Evolutionary conservation across 2,329 filamentous ascomycete species (phyloP).

Genomic region (Chrysoporthe deuterocubensis): DNA sequence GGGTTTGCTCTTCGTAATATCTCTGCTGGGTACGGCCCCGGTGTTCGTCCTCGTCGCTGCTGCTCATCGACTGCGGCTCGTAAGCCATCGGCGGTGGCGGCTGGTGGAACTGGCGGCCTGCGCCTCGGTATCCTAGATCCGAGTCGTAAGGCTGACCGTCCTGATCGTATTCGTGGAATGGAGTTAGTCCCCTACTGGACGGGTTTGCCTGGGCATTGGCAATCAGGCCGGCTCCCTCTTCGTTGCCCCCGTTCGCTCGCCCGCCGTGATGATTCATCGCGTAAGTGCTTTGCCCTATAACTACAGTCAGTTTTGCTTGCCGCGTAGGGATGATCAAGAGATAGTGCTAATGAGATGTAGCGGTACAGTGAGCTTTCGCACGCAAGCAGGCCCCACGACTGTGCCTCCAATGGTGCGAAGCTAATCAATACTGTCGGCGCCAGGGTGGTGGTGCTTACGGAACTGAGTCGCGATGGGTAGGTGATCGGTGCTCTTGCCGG

Average conservation of each 20-base stretch:
- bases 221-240: conserved; percentile 39
- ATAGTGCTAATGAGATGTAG: not conserved
- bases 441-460: conserved; percentile 32
- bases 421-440: conserved; percentile 25
- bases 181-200: conserved; percentile 22
- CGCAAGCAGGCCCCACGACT: not conserved
- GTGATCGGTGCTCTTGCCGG: conserved; percentile 43
- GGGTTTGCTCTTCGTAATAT: not conserved
- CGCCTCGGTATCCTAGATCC: conserved; percentile 28
- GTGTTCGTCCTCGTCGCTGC: conserved; percentile 19
- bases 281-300: conserved; percentile 33
- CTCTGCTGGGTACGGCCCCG: conserved; percentile 10
- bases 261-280: conserved; percentile 28
- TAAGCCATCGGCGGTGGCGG: conserved; percentile 11
- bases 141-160: conserved; percentile 29
- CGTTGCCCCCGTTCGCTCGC: conserved; percentile 27
- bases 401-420: conserved; percentile 21
- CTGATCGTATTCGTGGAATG: conserved; percentile 28
- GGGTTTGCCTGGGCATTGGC: conserved; percentile 43
- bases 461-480: conserved; percentile 46
- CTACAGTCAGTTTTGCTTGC: conserved; percentile 13
- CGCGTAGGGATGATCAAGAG: not conserved
- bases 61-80: conserved; percentile 13
- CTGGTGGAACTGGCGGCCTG: conserved; percentile 17
- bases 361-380: conserved; percentile 4